phyloP scores from a whole-genome alignment of 768 basidiomycete species.

The Tubosaeta sp. region DNA sequence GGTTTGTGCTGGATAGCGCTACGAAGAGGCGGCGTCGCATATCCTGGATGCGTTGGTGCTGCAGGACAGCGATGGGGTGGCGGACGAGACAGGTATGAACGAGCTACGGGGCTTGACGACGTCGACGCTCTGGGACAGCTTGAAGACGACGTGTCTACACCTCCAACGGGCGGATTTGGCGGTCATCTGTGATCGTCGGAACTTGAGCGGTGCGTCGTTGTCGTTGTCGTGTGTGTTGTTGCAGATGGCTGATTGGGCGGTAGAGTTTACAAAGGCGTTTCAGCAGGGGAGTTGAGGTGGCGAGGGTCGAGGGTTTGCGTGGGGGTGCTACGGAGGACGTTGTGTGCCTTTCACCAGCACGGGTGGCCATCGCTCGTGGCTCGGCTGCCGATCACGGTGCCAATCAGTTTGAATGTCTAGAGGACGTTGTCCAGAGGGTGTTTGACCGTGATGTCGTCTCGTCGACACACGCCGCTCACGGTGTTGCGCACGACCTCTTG shows the following conservation, averaged over 20 bases:
- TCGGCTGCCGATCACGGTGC: not conserved
- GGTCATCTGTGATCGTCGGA: slow-evolving; percentile 61
- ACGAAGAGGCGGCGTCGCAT: slow-evolving; percentile 81
- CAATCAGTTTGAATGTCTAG: not conserved
- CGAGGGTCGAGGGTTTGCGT: not conserved
- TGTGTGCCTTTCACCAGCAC: not conserved
- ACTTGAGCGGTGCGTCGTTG: slow-evolving; percentile 55
- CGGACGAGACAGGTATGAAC: slow-evolving; percentile 39
- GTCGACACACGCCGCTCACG: too few species aligned
- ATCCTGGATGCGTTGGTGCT: slow-evolving; percentile 85
- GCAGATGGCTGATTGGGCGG: not conserved
- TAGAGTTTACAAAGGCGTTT: slow-evolving; percentile 16
- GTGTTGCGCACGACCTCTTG: not conserved
- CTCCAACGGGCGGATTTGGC: slow-evolving; percentile 77
- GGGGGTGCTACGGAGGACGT: not conserved
- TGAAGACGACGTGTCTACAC: slow-evolving; percentile 79
- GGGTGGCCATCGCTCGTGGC: not conserved
- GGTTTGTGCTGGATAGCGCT: slow-evolving; percentile 45
- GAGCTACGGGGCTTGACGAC: slow-evolving; percentile 70
- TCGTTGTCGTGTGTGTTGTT: not conserved
- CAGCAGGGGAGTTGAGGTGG: not conserved
- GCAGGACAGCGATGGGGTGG: slow-evolving; percentile 81
- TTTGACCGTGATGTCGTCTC: not conserved
- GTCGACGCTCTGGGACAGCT: slow-evolving; percentile 79
- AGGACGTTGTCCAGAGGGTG: not conserved